Base-by-base conservation (phyloP, 148 eudicot genomes). In the Chenopodium berlandieri region DNA sequence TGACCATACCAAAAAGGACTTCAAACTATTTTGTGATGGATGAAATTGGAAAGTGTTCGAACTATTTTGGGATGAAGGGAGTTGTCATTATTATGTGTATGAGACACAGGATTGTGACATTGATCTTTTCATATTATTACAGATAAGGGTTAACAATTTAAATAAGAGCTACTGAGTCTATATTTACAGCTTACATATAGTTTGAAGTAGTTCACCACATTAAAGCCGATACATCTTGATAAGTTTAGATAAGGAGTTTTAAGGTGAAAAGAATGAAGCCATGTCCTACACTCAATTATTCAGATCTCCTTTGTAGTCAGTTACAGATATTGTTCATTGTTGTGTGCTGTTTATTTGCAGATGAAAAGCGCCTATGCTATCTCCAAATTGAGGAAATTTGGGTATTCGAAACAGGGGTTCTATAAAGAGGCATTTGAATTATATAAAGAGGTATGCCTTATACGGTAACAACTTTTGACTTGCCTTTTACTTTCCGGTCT, bases 361-460 rank as follows among this genome's bases (percentile, higher is more conserved):
- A 91, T 96, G 65, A 96, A 90, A 91, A 94, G 88, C 88, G 98
- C 98, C 22, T 92, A 92, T 84, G 98, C 99, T 47, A 84, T 96
- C 78, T 76, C 88, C 77, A 92, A 94, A 78, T 77, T 96, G 80
- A 87, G 98, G 69, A 96, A 92, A 87, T 75, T 86, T 86, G 99
- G 99, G 77, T 96, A 96, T 85, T 88, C 93, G 73, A 96, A 92
- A 67, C 84, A 91, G 83, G 84, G 83, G 85, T 94, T 96, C 87
- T 96, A 96, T 77, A 75, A 75, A 12, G 99, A 96, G 89, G 98
- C 98, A 84, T 87, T 88, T 71, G 78, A 81, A 74, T 75, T 96
- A 73, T 96, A 94, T 86, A 94, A 89, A 89, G 91, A 92, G 99
- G 99, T 96, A 72, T 54, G 56, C 66, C 68, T 78, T 34, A 4